These are phyloP conservation scores for Earliella scabrosa DNA, from an alignment of 1,284 basidiomycete species.

Conservation along the genomic window DNA sequence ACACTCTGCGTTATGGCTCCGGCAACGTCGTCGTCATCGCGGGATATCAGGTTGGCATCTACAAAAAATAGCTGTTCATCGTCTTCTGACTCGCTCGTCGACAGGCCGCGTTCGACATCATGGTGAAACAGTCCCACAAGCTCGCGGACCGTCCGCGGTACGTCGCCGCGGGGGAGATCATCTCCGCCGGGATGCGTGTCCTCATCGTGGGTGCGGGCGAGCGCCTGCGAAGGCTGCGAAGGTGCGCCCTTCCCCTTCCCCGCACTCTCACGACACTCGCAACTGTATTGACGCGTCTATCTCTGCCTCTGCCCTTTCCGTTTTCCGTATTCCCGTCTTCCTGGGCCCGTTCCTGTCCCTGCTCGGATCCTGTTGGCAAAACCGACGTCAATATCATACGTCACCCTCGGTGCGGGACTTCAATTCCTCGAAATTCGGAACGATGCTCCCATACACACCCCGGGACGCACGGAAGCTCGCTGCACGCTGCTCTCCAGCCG, in stretches of 20 bases:
- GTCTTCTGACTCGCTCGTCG: not conserved
- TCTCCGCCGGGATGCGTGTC: constrained; percentile 22
- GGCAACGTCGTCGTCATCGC: constrained; percentile 22
- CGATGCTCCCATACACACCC: too few relatives aligned
- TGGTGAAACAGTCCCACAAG: constrained; percentile 25
- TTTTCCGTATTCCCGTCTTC: not conserved
- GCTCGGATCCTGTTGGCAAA: not conserved
- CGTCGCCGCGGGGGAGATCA: constrained; percentile 23
- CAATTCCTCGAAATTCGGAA: too few relatives aligned
- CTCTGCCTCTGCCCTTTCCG: not conserved
- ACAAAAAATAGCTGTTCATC: not conserved
- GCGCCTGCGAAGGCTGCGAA: constrained; percentile 22
- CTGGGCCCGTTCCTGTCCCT: not conserved
- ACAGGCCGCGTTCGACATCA: constrained; percentile 27
- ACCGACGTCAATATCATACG: not conserved
- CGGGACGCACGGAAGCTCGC: constrained; percentile 4
- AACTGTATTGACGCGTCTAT: not conserved
- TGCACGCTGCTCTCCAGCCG: constrained; percentile 18
- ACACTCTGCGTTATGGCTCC: constrained; percentile 24
- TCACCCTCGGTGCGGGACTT: not conserved
- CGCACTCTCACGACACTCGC: not conserved
- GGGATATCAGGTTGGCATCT: constrained; percentile 14
- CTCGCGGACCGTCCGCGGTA: constrained; percentile 24
- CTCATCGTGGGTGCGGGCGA: constrained; percentile 20
- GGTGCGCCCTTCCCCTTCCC: constrained; percentile 4